phyloP scores from a whole-genome alignment of 176 grass and related monocot genomes.

The Triticum dicoccoides region DNA sequence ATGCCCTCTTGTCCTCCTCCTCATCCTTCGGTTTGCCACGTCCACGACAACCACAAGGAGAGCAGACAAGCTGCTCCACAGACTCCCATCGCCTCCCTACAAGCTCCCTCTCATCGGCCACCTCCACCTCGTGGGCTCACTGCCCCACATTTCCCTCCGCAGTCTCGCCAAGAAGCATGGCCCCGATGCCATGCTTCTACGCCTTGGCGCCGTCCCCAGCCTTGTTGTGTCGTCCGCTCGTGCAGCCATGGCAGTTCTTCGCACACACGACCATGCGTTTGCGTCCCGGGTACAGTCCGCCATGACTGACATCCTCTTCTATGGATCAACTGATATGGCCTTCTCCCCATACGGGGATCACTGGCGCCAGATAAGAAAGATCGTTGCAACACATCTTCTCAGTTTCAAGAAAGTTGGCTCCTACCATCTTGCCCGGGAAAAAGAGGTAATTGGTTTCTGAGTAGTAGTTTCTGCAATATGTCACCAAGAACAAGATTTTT shows the following conservation, averaged over 20 bases:
- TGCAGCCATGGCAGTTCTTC: neutral
- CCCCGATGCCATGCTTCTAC: neutral
- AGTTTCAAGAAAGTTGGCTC: neutral
- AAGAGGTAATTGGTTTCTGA: neutral
- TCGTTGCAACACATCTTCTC: slow-evolving; percentile 32
- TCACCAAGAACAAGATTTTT: too few relatives aligned
- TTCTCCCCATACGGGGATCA: slow-evolving; percentile 37
- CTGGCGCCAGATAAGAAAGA: slow-evolving; percentile 35
- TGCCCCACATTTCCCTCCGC: neutral
- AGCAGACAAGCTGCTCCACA: neutral
- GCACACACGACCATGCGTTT: neutral
- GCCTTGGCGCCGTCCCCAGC: neutral
- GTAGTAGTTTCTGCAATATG: too few relatives aligned
- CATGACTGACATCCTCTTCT: neutral
- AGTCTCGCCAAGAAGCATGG: neutral
- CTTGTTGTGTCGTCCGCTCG: neutral
- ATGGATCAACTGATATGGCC: slow-evolving; percentile 24
- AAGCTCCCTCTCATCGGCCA: neutral
- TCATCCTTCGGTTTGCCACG: too few relatives aligned
- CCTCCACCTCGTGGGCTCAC: neutral
- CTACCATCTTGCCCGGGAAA: neutral
- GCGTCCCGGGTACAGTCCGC: neutral
- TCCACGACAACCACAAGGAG: neutral
- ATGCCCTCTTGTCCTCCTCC: too few relatives aligned
- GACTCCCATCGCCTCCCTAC: slow-evolving; percentile 29